A percentile compares a stretch with the other conserved stretches of the same genome.
Conservation (phyloP, 2,329 filamentous ascomycete genomes). For the Erysiphe neolycopersici region DNA sequence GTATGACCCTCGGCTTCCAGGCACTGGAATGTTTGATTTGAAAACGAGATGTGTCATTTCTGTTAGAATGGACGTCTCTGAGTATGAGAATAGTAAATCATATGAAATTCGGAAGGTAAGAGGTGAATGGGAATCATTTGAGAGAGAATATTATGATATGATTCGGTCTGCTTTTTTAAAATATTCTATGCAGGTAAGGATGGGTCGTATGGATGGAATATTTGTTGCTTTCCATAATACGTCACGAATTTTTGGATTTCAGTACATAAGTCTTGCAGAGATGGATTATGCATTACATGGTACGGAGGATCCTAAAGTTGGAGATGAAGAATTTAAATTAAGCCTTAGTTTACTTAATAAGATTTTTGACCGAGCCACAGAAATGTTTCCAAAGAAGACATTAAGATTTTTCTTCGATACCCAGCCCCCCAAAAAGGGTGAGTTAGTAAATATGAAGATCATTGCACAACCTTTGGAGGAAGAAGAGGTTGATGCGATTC, state of each 20-base stretch:
- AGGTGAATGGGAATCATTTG: conserved; percentile 72
- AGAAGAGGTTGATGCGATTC: conserved; percentile 45
- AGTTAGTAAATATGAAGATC: conserved; percentile 48
- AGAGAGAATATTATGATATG: conserved; percentile 94
- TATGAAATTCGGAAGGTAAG: conserved; percentile 61
- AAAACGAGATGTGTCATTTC: conserved; percentile 84
- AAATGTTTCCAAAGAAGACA: conserved; percentile 47
- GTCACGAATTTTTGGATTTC: conserved; percentile 86
- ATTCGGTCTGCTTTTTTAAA: conserved; percentile 84
- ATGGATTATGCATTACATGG: conserved; percentile 86
- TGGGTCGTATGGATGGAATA: conserved; percentile 96
- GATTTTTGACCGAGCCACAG: conserved; percentile 46
- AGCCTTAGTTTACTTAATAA: conserved; percentile 60
- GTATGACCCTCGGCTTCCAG: conserved; percentile 59
- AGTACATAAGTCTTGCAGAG: conserved; percentile 66
- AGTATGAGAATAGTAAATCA: conserved; percentile 48
- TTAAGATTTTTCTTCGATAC: conserved; percentile 66
- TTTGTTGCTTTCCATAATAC: conserved; percentile 95
- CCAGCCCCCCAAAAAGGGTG: conserved; percentile 18
- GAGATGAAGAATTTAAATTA: conserved; percentile 62
- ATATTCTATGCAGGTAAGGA: conserved; percentile 85
- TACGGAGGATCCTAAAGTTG: conserved; percentile 34
- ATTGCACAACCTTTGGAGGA: conserved; percentile 66
- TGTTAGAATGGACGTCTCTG: conserved; percentile 60
- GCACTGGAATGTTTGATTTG: conserved; percentile 81